Evolutionary conservation across 2,329 filamentous ascomycete genomes (phyloP).

Genomic region (Exophiala dermatitidis): DNA sequence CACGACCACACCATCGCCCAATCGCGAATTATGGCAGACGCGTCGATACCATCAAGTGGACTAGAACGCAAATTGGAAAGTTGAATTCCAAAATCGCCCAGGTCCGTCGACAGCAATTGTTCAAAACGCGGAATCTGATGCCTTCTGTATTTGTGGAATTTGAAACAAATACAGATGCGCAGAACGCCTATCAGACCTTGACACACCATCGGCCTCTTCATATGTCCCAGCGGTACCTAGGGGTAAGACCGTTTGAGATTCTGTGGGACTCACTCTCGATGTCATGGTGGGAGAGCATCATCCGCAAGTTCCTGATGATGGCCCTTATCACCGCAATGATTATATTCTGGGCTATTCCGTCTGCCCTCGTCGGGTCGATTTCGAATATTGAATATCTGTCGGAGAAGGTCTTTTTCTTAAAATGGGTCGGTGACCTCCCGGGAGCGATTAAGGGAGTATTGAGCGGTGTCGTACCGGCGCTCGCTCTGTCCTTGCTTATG

Average conservation of each 20-base stretch:
- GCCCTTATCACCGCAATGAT: slow-evolving; percentile 68
- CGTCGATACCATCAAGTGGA: slow-evolving; percentile 36
- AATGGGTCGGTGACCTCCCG: slow-evolving; percentile 68
- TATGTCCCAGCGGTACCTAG: slow-evolving; percentile 80
- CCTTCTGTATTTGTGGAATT: slow-evolving; percentile 88
- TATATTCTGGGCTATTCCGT: slow-evolving; percentile 74
- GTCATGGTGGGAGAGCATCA: slow-evolving; percentile 45
- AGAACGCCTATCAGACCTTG: slow-evolving; percentile 75
- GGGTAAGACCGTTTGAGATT: slow-evolving; percentile 71
- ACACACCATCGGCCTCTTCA: slow-evolving; percentile 80
- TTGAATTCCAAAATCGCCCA: slow-evolving; percentile 30
- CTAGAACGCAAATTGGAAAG: slow-evolving; percentile 30
- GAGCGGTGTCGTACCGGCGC: slow-evolving; percentile 72
- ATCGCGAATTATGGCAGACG: slow-evolving; percentile 33
- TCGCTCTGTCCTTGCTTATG: slow-evolving; percentile 76
- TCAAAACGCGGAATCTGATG: slow-evolving; percentile 43
- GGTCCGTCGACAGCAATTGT: slow-evolving; percentile 29
- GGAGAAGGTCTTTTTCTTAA: slow-evolving; percentile 50
- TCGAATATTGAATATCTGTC: slow-evolving; percentile 72
- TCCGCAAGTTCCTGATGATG: slow-evolving; percentile 62
- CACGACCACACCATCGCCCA: slow-evolving; percentile 32
- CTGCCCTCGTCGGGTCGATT: slow-evolving; percentile 73
- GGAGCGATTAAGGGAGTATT: slow-evolving; percentile 64
- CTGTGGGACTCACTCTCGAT: slow-evolving; percentile 79
- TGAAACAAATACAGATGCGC: slow-evolving; percentile 69